These are phyloP conservation scores for Vigna radiata DNA, from an alignment of 306 rosid species.

Conservation along the genomic window DNA sequence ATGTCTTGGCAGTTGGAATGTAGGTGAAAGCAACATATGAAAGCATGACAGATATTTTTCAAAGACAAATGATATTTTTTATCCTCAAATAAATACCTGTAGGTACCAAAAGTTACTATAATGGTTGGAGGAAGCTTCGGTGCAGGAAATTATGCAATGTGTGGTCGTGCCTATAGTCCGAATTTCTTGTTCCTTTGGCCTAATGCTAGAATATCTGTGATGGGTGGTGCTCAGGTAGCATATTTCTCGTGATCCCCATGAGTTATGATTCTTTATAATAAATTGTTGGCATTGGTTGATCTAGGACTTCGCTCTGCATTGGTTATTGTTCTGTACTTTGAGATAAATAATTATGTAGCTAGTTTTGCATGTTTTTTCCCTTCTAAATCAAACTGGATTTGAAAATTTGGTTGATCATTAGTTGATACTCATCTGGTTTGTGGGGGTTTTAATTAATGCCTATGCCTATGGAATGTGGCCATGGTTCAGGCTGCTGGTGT, in stretches of 20 bases:
- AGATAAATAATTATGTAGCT: conserved; percentile 6
- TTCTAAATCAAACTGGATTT: conserved; percentile 18
- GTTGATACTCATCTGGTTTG: conserved; percentile 27
- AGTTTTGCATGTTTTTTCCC: conserved; percentile 3
- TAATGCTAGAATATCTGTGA: conserved; percentile 91
- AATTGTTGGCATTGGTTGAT: conserved; percentile 22
- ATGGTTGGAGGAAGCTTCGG: conserved; percentile 97
- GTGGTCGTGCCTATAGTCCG: conserved; percentile 98
- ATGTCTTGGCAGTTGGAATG: conserved; percentile 6
- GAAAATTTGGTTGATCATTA: conserved; percentile 20
- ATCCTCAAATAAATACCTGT: conserved; percentile 40
- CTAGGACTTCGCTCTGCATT: conserved; percentile 14
- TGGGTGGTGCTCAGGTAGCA: conserved; percentile 98
- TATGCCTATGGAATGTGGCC: conserved; percentile 39
- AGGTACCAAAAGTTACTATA: conserved; percentile 96
- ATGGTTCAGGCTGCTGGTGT: conserved; percentile 88
- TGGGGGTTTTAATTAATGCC: conserved; percentile 22
- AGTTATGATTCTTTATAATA: conserved; percentile 19
- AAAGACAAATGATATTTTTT: neutral
- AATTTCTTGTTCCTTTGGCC: conserved; percentile 97
- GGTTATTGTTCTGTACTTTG: neutral
- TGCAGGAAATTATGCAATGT: conserved; percentile 99
- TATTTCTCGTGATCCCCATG: conserved; percentile 40
- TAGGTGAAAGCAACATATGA: conserved; percentile 16
- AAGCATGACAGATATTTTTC: conserved; percentile 27